Base-by-base conservation (phyloP, 208 protist species). In the Trypanosoma rangeli region DNA sequence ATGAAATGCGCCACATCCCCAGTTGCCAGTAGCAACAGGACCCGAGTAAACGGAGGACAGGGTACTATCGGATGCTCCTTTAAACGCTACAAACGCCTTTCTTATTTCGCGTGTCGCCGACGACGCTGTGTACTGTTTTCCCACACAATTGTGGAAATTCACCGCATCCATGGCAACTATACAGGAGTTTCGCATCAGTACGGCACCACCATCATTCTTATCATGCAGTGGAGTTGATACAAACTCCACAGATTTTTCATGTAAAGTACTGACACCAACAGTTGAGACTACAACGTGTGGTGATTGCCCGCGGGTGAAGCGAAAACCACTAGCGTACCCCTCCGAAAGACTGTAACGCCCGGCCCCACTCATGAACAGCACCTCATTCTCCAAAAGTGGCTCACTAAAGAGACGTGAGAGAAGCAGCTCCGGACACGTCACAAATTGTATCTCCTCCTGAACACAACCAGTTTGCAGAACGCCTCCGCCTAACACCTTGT, bases 361-460 rank as follows among this genome's bases (percentile, higher is more conserved):
- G 0, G 76, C 82, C 3, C 92, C 90, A 37, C 50, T 80, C 20
- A 97, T 82, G 48, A 93, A 74, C 10, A 97, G 61, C 20, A 80
- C 79, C 66, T 97, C 94, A 55, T 86, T 60, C 37, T 85, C 78
- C 5, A 73, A 12, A 68, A 97, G 67, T 24, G 67, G 59, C 57
- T 90, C 83, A 48, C 82, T 93, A 15, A 96, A 53, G 13, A 97
- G 73, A 35, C 78, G 73, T 7, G 85, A 77, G n/a, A 95, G 65
- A 20, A 96, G 60, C 18, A 93, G 73, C 71, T 96, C 92, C 4
- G 93, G 93, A 12, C 74, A 84, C 4, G 92, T 80, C 4, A 86
- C 70, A 67, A 98, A 95, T 35, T 85, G 79, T 50, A 97, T 96
- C 60, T 97, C 94, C 68, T 97, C 94, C 74, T 97, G 94, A 13